These are phyloP conservation scores for Candida albicans DNA, from an alignment of 1,139 yeast genomes.

Conservation along the genomic window DNA sequence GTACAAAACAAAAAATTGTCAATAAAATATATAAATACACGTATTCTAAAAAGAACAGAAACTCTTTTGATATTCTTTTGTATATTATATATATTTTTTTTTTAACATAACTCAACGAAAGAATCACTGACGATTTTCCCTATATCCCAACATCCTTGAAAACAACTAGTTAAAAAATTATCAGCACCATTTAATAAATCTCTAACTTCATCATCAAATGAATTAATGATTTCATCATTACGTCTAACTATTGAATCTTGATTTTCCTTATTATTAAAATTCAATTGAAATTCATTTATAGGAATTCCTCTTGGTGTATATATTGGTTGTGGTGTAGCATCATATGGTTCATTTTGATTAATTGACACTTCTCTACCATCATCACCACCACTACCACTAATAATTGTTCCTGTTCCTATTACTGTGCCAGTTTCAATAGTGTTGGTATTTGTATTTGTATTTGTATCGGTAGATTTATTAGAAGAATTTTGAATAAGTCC, in stretches of 20 bases:
- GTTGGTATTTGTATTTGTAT: no score
- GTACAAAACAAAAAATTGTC: no score
- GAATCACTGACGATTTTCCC: constrained; percentile 6
- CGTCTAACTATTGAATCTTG: constrained; percentile 11
- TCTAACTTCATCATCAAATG: constrained; percentile 18
- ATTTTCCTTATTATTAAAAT: constrained; percentile 17
- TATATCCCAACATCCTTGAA: constrained; percentile 13
- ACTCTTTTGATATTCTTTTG: no score
- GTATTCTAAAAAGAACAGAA: neutral
- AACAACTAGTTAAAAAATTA: constrained; percentile 15
- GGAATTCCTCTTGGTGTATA: constrained; percentile 31
- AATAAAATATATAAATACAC: no score
- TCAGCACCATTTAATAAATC: constrained; percentile 17
- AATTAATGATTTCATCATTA: constrained; percentile 18
- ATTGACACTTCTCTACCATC: no score
- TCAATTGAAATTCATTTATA: constrained; percentile 22
- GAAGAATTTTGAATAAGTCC: neutral
- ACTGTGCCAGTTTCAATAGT: constrained; percentile 4
- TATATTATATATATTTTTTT: neutral
- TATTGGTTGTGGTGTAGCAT: constrained; percentile 12
- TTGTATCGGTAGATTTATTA: neutral
- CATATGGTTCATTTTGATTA: neutral
- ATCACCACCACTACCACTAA: no score
- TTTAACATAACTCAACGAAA: constrained; percentile 6
- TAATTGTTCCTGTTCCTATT: no score